Conservation (phyloP, 805 yeast species). For the Cyberlindnera maclurae region DNA sequence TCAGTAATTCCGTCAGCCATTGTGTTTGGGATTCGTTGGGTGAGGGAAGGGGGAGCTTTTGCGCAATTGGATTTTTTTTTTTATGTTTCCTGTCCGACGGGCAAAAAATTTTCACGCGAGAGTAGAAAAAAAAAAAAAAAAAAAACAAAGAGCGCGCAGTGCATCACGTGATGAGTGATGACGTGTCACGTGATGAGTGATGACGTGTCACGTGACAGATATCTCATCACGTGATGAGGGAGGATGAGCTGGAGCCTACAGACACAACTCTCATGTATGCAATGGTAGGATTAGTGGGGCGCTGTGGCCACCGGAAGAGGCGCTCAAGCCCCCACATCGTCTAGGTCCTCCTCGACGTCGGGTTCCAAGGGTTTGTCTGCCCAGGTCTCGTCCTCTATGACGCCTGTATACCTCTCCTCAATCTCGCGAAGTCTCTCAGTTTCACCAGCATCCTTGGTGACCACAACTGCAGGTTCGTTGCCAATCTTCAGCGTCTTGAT, state of each 20-base stretch:
- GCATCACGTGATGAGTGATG: too few species aligned
- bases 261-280: too few species aligned
- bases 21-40: slow-evolving; percentile 6
- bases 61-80: not conserved
- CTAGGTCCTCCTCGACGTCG: slow-evolving; percentile 4
- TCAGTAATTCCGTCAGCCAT: slow-evolving; percentile 65
- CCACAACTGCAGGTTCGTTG: slow-evolving; percentile 11
- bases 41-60: not conserved
- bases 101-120: not conserved
- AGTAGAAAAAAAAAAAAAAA: not conserved
- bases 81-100: not conserved
- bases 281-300: too few species aligned
- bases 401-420: slow-evolving; percentile 13
- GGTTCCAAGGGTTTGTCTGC: not conserved
- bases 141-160: too few species aligned
- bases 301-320: too few species aligned
- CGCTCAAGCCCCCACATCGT: slow-evolving; percentile 2
- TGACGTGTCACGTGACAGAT: too few species aligned
- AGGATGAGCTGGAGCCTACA: too few species aligned
- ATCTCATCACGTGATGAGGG: too few species aligned
- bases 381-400: slow-evolving; percentile 3
- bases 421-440: slow-evolving; percentile 12
- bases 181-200: too few species aligned
- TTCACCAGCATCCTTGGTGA: slow-evolving; percentile 16
- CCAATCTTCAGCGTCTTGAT: slow-evolving; percentile 12